A percentile compares a stretch with the other conserved stretches of the same genome.
Conservation (phyloP, 78 protist species). For the Planoprotostelium fungivorum region DNA sequence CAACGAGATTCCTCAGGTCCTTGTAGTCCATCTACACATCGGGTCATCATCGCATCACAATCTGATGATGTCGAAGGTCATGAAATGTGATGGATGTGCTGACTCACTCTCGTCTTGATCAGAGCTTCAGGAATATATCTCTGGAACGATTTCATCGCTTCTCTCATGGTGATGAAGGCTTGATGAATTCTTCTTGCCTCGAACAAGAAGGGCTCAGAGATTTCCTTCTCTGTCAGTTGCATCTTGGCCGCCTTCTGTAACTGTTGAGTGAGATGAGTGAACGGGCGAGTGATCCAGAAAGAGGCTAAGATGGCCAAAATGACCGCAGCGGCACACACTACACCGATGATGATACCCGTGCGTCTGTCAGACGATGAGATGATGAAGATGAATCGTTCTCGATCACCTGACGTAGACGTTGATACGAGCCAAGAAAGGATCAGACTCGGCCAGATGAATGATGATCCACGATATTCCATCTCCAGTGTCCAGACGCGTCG, state of each 20-base stretch:
- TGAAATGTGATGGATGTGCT: background rate
- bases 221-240: background rate
- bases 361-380: background rate
- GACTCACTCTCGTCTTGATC: background rate
- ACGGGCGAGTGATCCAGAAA: background rate
- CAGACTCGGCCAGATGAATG: background rate
- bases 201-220: background rate
- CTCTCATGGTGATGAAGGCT: background rate
- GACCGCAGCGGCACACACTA: background rate
- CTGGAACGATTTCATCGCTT: background rate
- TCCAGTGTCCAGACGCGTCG: background rate
- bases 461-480: background rate
- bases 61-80: too few relatives aligned
- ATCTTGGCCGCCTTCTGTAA: background rate
- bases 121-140: background rate
- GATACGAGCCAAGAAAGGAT: background rate
- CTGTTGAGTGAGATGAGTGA: background rate
- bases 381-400: background rate
- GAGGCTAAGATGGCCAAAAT: background rate
- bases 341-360: background rate
- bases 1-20: background rate
- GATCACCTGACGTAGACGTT: background rate
- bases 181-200: background rate
- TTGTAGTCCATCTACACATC: background rate
- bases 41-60: too few relatives aligned